Conservation (phyloP, 164 flowering plant genomes). For the Berberis vulgaris region DNA sequence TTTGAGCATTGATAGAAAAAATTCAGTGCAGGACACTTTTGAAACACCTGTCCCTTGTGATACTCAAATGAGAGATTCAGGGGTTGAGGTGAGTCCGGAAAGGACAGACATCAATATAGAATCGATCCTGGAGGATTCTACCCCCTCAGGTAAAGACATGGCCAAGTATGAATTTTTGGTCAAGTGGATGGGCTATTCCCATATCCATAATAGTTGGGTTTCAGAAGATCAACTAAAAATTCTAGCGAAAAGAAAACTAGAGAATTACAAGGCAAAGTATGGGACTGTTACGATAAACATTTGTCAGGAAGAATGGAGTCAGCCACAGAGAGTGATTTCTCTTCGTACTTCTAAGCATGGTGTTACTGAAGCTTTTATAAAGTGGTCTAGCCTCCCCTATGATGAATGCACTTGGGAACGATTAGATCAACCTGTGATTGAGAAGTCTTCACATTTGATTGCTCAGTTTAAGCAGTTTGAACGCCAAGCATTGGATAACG, state of each 20-base stretch:
- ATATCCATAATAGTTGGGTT: constrained; percentile 85
- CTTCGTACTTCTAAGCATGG: constrained; percentile 45
- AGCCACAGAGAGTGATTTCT: constrained; percentile 80
- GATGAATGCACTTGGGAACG: constrained; percentile 99
- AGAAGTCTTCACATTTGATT: constrained; percentile 41
- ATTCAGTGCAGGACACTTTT: constrained; percentile 12
- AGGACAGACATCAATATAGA: constrained; percentile 13
- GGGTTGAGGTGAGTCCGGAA: constrained; percentile 12
- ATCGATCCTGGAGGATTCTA: constrained; percentile 19
- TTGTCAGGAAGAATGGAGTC: constrained; percentile 81
- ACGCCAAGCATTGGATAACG: constrained; percentile 42
- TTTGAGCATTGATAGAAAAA: constrained; percentile 12
- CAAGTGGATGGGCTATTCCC: constrained; percentile 95
- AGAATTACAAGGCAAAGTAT: constrained; percentile 86
- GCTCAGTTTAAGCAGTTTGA: constrained; percentile 59
- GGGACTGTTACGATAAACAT: constrained; percentile 71
- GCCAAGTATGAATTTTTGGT: constrained; percentile 67
- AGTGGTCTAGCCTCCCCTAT: constrained; percentile 89
- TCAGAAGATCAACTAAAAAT: constrained; percentile 72
- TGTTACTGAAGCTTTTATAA: constrained; percentile 56
- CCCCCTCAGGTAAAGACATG: constrained; percentile 12
- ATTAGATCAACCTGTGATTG: constrained; percentile 56
- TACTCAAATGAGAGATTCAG: constrained; percentile 16
- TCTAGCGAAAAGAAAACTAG: constrained; percentile 85
- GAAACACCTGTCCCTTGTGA: constrained; percentile 15